phyloP scores from a whole-genome alignment of 345 rosid genomes.

The Physaria fendleri region DNA sequence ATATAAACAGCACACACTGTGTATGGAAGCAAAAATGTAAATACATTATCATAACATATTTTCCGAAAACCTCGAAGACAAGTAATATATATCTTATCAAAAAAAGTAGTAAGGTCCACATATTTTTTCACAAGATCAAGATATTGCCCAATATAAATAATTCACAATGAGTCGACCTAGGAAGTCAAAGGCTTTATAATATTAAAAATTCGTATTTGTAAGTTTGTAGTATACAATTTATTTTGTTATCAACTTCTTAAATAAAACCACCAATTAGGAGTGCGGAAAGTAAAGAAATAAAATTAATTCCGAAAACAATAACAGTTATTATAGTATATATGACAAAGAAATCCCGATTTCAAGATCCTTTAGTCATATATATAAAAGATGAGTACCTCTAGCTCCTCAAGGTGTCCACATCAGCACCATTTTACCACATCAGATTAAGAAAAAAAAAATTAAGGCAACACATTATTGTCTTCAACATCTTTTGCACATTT shows the following conservation, averaged over 20 bases:
- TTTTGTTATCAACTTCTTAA: neutral
- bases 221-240: neutral
- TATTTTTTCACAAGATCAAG: conserved; percentile 12
- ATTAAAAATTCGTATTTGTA: neutral
- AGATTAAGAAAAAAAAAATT: too few relatives aligned
- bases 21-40: conserved; percentile 5
- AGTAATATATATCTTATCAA: conserved; percentile 21
- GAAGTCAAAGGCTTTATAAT: conserved; percentile 1
- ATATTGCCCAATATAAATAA: neutral
- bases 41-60: neutral
- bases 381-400: too few relatives aligned
- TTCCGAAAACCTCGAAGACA: conserved; percentile 19
- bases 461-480: too few relatives aligned
- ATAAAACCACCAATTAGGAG: neutral
- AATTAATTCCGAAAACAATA: neutral
- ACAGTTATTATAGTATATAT: neutral
- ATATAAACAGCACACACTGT: neutral
- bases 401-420: too few relatives aligned
- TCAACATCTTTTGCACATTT: too few relatives aligned
- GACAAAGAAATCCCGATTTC: conserved; percentile 12
- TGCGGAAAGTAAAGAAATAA: neutral
- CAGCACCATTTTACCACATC: too few relatives aligned
- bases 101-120: conserved; percentile 7
- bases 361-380: neutral
- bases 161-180: neutral